Evolutionary conservation across 1,139 yeast genomes (phyloP), one percentile per base, ranked within the genome.

Genomic region (Candida mesenterica): DNA sequence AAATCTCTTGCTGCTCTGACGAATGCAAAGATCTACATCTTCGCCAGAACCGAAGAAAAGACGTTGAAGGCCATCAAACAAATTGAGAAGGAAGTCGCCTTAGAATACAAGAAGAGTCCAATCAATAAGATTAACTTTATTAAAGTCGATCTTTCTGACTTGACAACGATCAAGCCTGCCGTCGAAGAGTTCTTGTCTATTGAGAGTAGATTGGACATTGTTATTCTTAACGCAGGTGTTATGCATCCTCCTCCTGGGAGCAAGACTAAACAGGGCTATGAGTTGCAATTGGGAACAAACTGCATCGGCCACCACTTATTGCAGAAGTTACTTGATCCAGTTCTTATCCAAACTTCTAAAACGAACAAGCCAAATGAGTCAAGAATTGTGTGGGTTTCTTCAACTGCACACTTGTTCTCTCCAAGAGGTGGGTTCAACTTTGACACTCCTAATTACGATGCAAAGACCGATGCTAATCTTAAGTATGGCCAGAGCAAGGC

Each of bases 201-300:
- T 6, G 55, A 46, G 26, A 33, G 47, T 3, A 49, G 63, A 12
- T 42, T 75, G 20, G 72, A 72, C 42, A 57, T 70, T 10, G 61
- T 72, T 12, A 61, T 75, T 31, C 72, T 72, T 44, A 74, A 75
- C 53, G 80, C 80, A 5, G 52, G 82, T 29, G 62, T 75, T 13
- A 72, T 69, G 70, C 52, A 57, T 13, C 31, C 37, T 8, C 68
- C 74, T 1, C 30, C 29, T 2, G 36, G 36, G 4, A 24, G 32
- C 35, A 32, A 30, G 28, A 19, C 36, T 14, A 24, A 24, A n/a
- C 75, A 69, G 46, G 77, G 75, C 1, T 58, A 57, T 40, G 78
- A 75, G 37, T 50, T 64, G 24, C 74, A 69, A 47, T 60, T 73
- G 35, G 79, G 77, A 7, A 63, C 72, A 15, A 77, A 77, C 46